These are phyloP conservation scores for Haematococcus lacustris DNA, from an alignment of 139 green algal species.

Conservation along the genomic window DNA sequence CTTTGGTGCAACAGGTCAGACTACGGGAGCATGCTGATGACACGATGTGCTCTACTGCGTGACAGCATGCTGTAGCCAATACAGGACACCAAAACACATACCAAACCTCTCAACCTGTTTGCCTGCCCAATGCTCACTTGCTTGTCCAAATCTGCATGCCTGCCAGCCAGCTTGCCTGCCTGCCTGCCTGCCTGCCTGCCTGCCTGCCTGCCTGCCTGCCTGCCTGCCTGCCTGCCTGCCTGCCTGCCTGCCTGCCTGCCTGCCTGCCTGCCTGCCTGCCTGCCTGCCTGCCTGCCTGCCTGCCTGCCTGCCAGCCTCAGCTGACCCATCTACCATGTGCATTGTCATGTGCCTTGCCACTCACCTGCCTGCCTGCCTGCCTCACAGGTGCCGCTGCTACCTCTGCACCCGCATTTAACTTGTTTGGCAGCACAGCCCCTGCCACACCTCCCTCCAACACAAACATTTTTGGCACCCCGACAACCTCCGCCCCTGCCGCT, in stretches of 20 bases:
- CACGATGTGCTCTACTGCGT: background rate
- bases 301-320: too few species aligned
- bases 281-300: too few species aligned
- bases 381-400: background rate
- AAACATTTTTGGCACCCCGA: constrained; percentile 2
- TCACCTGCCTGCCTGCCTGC: background rate
- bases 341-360: too few species aligned
- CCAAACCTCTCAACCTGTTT: background rate
- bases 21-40: background rate
- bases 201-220: background rate
- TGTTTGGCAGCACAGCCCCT: background rate
- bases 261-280: too few species aligned
- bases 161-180: background rate
- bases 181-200: background rate
- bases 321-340: too few species aligned
- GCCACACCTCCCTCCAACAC: background rate
- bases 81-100: background rate
- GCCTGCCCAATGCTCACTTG: background rate
- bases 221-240: too few species aligned
- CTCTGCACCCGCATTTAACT: background rate
- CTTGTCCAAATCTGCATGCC: background rate
- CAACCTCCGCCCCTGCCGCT: background rate
- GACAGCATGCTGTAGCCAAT: too few species aligned
- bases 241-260: background rate
- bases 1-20: too few species aligned